These are phyloP conservation scores for Pichia thaimueangensis DNA, from an alignment of 805 yeast species.

Conservation along the genomic window DNA sequence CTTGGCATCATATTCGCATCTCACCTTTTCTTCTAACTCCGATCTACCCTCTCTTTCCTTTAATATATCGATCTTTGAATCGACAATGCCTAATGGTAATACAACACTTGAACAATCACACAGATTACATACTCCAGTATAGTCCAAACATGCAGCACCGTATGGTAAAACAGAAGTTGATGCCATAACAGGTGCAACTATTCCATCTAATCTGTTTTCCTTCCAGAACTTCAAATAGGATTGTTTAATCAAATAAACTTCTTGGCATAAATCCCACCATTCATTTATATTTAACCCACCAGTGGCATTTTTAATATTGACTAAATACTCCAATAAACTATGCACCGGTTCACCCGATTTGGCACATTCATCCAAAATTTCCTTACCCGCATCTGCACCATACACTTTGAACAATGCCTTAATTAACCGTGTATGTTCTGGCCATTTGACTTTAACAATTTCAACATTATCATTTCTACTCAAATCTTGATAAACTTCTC, in stretches of 20 bases:
- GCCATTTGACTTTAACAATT: slow-evolving; percentile 43
- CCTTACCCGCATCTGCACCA: slow-evolving; percentile 37
- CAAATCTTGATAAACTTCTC: slow-evolving; percentile 23
- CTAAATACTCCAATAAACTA: slow-evolving; percentile 17
- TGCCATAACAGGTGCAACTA: slow-evolving; percentile 36
- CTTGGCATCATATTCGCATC: slow-evolving; percentile 38
- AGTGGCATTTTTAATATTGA: neutral
- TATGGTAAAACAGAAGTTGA: slow-evolving; percentile 32
- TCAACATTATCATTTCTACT: slow-evolving; percentile 37
- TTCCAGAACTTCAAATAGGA: slow-evolving; percentile 32
- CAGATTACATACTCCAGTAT: slow-evolving; percentile 45
- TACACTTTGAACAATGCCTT: slow-evolving; percentile 29
- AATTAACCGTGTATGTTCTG: slow-evolving; percentile 29
- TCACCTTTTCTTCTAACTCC: slow-evolving; percentile 39
- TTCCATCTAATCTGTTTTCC: slow-evolving; percentile 33
- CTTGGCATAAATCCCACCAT: slow-evolving; percentile 37
- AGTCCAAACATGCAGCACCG: slow-evolving; percentile 30
- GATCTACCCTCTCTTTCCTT: slow-evolving; percentile 30
- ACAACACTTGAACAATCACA: slow-evolving; percentile 45
- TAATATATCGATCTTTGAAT: slow-evolving; percentile 32
- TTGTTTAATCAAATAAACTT: slow-evolving; percentile 30
- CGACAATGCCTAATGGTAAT: slow-evolving; percentile 54
- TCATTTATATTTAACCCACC: slow-evolving; percentile 18
- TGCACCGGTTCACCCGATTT: slow-evolving; percentile 23
- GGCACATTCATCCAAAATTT: slow-evolving; percentile 16